Evolutionary conservation across 2,329 filamentous ascomycete species (phyloP).

Genomic region (Fusarium proliferatum): DNA sequence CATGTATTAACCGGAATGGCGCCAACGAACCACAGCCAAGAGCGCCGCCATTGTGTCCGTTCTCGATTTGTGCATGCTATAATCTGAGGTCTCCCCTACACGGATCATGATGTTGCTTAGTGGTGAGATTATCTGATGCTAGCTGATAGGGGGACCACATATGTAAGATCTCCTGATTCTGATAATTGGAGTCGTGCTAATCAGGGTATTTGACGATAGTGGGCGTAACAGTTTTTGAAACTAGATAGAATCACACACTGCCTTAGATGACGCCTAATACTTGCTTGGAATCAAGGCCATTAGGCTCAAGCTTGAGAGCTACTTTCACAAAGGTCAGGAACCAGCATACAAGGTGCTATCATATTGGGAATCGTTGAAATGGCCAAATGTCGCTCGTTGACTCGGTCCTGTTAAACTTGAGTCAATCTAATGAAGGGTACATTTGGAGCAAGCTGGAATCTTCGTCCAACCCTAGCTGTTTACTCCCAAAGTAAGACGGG

Average conservation of each 20-base stretch:
- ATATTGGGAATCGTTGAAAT: not conserved
- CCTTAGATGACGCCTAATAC: not conserved
- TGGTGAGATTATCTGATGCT: conserved; percentile 4
- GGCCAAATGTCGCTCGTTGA: not conserved
- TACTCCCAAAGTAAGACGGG: not conserved
- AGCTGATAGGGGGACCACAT: conserved; percentile 12
- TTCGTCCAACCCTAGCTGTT: conserved; percentile 6
- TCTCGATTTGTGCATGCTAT: not conserved
- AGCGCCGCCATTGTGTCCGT: not conserved
- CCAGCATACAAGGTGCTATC: not conserved
- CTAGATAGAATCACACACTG: not conserved
- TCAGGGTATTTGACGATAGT: not conserved
- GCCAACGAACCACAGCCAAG: not conserved
- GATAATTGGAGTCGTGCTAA: not conserved
- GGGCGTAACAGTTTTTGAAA: not conserved
- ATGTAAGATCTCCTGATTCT: conserved; percentile 36
- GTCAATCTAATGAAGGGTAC: conserved; percentile 8
- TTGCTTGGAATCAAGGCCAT: not conserved
- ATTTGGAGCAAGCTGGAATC: conserved; percentile 17
- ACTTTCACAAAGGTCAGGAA: not conserved
- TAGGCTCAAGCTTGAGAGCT: not conserved
- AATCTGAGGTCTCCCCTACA: conserved; percentile 2
- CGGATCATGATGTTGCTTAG: conserved; percentile 1
- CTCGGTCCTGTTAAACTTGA: conserved; percentile 7
- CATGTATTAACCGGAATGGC: not conserved